Evolutionary conservation across 1,284 basidiomycete genomes (phyloP).

Genomic region (Leccinum huronense): DNA sequence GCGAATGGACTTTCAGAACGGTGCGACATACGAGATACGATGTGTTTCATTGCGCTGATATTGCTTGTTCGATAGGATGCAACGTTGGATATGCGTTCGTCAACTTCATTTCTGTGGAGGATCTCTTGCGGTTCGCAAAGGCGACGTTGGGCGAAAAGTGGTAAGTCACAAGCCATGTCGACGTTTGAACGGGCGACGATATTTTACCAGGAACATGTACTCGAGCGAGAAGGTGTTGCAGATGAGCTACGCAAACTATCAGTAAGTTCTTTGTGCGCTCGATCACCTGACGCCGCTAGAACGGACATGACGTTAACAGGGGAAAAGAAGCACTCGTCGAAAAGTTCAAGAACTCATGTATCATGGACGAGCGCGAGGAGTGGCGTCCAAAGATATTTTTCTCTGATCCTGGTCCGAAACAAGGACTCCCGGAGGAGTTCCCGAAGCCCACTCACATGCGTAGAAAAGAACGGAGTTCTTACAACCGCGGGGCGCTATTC

Average conservation of each 20-base stretch:
- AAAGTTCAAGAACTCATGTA: conserved; percentile 82
- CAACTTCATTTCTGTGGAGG: conserved; percentile 78
- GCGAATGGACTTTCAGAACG: conserved; percentile 80
- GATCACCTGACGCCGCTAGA: conserved; percentile 14
- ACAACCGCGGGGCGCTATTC: conserved; percentile 69
- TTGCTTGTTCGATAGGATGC: conserved; percentile 50
- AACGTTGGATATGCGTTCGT: conserved; percentile 88
- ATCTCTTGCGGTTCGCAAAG: conserved; percentile 73
- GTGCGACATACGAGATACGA: conserved; percentile 39
- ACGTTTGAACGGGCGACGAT: conserved; percentile 9
- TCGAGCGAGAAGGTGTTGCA: conserved; percentile 84
- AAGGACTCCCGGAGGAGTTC: conserved; percentile 78
- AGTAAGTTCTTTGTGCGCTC: conserved; percentile 47
- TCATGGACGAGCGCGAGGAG: conserved; percentile 78
- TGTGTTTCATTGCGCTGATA: conserved; percentile 18
- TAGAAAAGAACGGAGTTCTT: conserved; percentile 72
- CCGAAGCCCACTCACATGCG: conserved; percentile 74
- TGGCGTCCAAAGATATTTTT: conserved; percentile 86
- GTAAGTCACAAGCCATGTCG: conserved; percentile 37
- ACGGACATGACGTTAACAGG: conserved; percentile 38
- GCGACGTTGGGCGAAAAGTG: conserved; percentile 74
- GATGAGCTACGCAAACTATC: conserved; percentile 85
- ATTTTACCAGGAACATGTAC: conserved; percentile 70
- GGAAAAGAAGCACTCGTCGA: conserved; percentile 85
- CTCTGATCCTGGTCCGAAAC: conserved; percentile 63